phyloP scores from a whole-genome alignment of 2,329 filamentous ascomycete genomes.

The Arachnomyces sp. region DNA sequence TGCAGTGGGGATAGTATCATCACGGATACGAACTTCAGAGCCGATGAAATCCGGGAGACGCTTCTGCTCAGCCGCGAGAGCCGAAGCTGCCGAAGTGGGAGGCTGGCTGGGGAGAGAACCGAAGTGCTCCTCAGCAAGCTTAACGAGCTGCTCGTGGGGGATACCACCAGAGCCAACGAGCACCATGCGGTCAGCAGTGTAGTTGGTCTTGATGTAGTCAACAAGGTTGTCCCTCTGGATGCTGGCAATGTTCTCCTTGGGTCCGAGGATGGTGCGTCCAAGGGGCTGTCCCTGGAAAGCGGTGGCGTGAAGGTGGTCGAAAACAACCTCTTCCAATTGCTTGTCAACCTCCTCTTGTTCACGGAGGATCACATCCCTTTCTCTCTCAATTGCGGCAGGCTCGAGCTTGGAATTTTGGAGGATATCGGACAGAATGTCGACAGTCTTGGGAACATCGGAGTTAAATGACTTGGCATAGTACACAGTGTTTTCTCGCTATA shows the following conservation, averaged over 20 bases:
- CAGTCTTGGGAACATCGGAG: conserved; percentile 87
- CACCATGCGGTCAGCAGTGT: conserved; percentile 99
- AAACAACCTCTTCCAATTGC: conserved; percentile 98
- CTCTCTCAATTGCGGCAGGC: conserved; percentile 82
- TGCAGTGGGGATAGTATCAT: conserved; percentile 91
- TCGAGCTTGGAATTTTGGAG: conserved; percentile 99
- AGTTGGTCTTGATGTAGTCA: conserved; percentile 99
- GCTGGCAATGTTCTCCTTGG: conserved; percentile 94
- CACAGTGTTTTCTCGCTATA: conserved; percentile 93
- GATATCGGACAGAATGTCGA: conserved; percentile 98
- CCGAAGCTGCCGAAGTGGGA: conserved; percentile 63
- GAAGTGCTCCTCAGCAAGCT: conserved; percentile 96
- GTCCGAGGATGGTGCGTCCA: conserved; percentile 93
- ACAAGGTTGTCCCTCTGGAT: conserved; percentile 85
- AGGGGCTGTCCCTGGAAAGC: conserved; percentile 95
- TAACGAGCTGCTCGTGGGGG: conserved; percentile 86
- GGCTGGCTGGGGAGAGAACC: conserved; percentile 65
- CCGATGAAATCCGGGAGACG: conserved; percentile 89
- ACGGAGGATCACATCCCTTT: conserved; percentile 96
- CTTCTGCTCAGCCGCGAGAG: conserved; percentile 66
- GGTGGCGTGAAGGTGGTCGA: conserved; percentile 97
- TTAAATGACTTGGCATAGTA: conserved; percentile 99
- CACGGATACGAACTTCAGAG: conserved; percentile 88
- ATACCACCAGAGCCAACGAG: conserved; percentile 91
- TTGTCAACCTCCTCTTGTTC: conserved; percentile 99